Conservation (phyloP, 495 filamentous ascomycete genomes). For the Daldinia concentrica region DNA sequence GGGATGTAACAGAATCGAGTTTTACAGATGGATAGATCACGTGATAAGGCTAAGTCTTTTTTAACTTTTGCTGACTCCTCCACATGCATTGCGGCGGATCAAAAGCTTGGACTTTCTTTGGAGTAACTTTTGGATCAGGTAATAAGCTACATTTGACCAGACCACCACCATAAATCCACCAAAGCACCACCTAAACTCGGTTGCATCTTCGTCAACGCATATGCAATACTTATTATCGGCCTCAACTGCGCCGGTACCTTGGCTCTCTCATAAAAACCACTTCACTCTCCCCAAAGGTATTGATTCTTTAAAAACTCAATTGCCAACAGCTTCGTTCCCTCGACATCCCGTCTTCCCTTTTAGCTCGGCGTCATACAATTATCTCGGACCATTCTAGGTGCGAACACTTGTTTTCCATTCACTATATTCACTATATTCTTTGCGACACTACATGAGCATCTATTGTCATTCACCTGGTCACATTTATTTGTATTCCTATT, state of each 20-base stretch:
- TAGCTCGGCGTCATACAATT: background rate
- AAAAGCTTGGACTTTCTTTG: constrained; percentile 14
- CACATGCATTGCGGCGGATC: constrained; percentile 13
- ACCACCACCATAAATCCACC: constrained; percentile 1
- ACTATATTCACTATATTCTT: background rate
- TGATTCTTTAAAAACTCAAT: background rate
- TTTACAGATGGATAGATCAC: background rate
- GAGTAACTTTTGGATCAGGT: background rate
- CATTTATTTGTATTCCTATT: background rate
- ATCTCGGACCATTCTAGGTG: background rate
- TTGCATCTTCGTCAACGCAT: constrained; percentile 2
- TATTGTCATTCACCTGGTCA: background rate
- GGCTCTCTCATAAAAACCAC: background rate
- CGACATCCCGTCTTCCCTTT: background rate
- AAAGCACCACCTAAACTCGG: too few species aligned
- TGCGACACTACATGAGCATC: background rate
- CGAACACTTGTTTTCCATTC: background rate
- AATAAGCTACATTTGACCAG: background rate
- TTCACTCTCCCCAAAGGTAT: background rate
- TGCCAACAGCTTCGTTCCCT: background rate
- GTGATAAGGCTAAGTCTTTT: constrained; percentile 8
- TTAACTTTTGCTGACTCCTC: background rate
- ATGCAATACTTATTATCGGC: background rate
- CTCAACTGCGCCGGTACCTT: background rate
- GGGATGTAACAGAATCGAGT: background rate